Base-by-base conservation (phyloP, 768 basidiomycete genomes). In the Boletus rubropictus region DNA sequence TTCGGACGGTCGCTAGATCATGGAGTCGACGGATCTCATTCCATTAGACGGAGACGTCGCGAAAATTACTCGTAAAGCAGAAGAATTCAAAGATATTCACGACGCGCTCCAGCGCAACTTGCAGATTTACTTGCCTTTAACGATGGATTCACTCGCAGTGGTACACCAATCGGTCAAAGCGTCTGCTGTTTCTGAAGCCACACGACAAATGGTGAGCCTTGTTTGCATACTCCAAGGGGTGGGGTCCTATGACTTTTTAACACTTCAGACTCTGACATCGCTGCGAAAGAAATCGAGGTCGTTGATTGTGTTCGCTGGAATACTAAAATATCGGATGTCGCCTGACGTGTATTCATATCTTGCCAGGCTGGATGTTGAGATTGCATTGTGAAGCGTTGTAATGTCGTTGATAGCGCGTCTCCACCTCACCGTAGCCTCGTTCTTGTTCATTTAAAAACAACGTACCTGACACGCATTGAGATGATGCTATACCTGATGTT, bases 261-360 rank as follows among this genome's bases (percentile, higher is more conserved):
- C 17, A 7, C 33, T 39, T 32, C 32, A 61, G 89, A 83, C 82
- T 0, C 70, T 93, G 52, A 69, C 73, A 0, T 70, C 78, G 15
- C 67, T 92, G 22, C 74, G 88, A 51, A 86, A 79, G 61, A 92
- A 91, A 66, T 88, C 89, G 46, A 73, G 91, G 46, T 84, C 88
- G 6, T 62, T 95, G 47, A 90, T 93, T 78, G 78, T 90, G 47
- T 96, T 91, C 67, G 90, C 87, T 25, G 86, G 87, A 21, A 84
- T 89, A 52, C 70, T 94, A 46, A 86, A 89, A 57, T 94, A 93
- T 64, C 79, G 91, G 50, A 84, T 96, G 81, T 86, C 86, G 27
- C 82, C 86, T 18, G 90, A 95, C 62, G 84, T 92, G 50, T 92
- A 94, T 69, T 85, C 85, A 27, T 89, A 93, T 64, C 72, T 95